These are phyloP conservation scores for Allium fistulosum DNA, from an alignment of 106 monocot genomes.

Conservation along the genomic window DNA sequence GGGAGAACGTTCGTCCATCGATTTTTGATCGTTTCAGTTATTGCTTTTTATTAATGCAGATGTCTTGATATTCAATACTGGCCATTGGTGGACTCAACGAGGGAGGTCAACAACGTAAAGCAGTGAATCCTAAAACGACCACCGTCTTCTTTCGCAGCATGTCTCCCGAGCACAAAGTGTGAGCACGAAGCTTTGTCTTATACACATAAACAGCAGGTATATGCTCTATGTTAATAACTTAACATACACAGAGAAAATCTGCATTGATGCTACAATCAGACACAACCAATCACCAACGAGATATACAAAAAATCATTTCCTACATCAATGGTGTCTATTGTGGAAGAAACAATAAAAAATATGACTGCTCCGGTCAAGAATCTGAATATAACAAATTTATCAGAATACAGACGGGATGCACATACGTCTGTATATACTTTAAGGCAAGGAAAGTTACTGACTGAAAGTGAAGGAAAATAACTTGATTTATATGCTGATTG, in stretches of 20 bases:
- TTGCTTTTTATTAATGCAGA: conserved; percentile 10
- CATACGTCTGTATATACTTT: conserved; percentile 37
- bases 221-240: neutral
- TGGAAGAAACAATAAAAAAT: conserved; percentile 19
- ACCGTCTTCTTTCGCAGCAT: conserved; percentile 27
- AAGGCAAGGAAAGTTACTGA: conserved; percentile 24
- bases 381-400: conserved; percentile 39
- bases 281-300: conserved; percentile 18
- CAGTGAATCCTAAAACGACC: conserved; percentile 10
- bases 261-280: conserved; percentile 48
- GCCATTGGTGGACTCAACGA: neutral
- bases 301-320: conserved; percentile 23
- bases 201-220: neutral
- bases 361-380: conserved; percentile 33
- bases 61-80: conserved; percentile 47
- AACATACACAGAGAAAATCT: conserved; percentile 13
- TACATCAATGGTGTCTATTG: conserved; percentile 13
- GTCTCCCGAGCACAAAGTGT: conserved; percentile 8
- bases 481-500: conserved; percentile 20
- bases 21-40: too few relatives aligned
- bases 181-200: neutral
- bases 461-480: conserved; percentile 8
- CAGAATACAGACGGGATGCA: conserved; percentile 38
- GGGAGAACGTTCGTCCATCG: too few relatives aligned
- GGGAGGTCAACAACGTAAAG: conserved; percentile 10